Conservation (phyloP, 352 stramenopile genomes). For the Globisporangium iwayamae region DNA sequence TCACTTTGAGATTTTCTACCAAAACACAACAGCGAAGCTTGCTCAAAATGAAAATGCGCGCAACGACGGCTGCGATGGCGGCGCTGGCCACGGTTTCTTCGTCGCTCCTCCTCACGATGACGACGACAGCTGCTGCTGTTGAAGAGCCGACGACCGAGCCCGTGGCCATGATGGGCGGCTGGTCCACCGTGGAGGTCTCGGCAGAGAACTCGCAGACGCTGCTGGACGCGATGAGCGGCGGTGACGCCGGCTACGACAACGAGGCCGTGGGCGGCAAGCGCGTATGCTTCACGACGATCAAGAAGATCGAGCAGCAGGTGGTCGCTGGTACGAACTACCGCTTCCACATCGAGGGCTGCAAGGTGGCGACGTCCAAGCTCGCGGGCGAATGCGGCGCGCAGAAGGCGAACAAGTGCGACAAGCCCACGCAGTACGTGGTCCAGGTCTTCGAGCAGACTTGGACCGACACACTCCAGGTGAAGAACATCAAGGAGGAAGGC, state of each 20-base stretch:
- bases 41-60: neutral
- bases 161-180: slow-evolving; percentile 3
- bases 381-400: slow-evolving; percentile 38
- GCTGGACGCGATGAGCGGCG: slow-evolving; percentile 7
- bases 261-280: slow-evolving; percentile 26
- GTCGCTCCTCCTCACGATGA: neutral
- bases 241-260: slow-evolving; percentile 21
- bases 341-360: slow-evolving; percentile 63
- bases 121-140: neutral
- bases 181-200: slow-evolving; percentile 2
- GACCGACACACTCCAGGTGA: slow-evolving; percentile 66
- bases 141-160: neutral
- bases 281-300: slow-evolving; percentile 41
- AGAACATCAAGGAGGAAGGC: slow-evolving; percentile 23
- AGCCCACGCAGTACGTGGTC: slow-evolving; percentile 37
- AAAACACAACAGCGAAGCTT: neutral
- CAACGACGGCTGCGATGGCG: neutral
- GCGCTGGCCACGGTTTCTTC: neutral
- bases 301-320: slow-evolving; percentile 32
- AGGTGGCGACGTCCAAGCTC: slow-evolving; percentile 24
- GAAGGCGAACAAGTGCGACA: slow-evolving; percentile 21
- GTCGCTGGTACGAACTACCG: slow-evolving; percentile 76
- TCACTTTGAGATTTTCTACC: neutral
- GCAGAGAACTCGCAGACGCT: slow-evolving; percentile 5
- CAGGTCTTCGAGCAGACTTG: slow-evolving; percentile 59